Base-by-base conservation (phyloP, 1,284 basidiomycete genomes). In the Tilletia horrida region DNA sequence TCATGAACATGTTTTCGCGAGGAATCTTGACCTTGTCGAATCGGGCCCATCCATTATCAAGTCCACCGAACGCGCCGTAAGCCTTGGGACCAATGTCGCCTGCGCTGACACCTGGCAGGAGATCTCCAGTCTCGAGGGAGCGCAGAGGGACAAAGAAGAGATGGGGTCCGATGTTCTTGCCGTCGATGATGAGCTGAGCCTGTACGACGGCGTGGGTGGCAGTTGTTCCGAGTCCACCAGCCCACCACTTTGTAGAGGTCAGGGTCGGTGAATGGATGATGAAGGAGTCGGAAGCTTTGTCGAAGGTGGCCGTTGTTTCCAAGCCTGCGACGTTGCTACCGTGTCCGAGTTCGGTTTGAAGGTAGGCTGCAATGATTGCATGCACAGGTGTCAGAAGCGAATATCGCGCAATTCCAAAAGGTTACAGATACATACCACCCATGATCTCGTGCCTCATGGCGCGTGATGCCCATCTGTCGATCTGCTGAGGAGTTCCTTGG, bases 171-270 rank as follows among this genome's bases (percentile, higher is more conserved):
- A 87, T 82, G 71, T 88, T 85, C 76, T 86, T 85, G 25, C 87
- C 88, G 0, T 88, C 86, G 11, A 91, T 83, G 66, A 91, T 86
- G 13, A 92, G 83, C 70, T 89, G 87, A 0, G 91, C 90, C 76
- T 91, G 90, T 0, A 92, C 87, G 18, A 90, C 86, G 11, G 89
- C 90, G 79, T 91, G 90, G 0, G 90, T 91, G 0, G 89, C 86
- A 0, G 88, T 88, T 81, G 88, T 87, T 1, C 88, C 90, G 8
- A 90, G 83, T 0, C 88, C 16, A 88, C 91, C 78, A 1, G 76
- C 76, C 91, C 91, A 92, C 90, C 91, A 92, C 79, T 92, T 92
- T 66, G 85, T 87, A 64, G 88, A 88, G 1, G 89, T 90, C 57
- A 91, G 76, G 0, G 88, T 89, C 0, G 91, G 90, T 0, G 89